Base-by-base conservation (phyloP, 2,329 filamentous ascomycete species). In the Aspergillaceae sp. region DNA sequence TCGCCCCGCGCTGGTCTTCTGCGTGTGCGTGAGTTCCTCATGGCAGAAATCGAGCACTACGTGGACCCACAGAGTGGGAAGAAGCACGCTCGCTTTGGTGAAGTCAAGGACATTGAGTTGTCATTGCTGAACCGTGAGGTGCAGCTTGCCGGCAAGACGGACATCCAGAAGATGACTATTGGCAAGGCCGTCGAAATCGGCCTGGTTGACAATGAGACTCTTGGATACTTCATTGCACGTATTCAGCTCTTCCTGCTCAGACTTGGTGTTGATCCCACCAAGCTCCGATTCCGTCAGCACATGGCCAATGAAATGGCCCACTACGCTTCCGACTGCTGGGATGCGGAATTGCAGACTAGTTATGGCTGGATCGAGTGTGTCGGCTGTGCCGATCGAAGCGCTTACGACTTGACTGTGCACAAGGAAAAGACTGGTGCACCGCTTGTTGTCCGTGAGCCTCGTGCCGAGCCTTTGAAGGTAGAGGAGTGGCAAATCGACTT, bases 31-130 rank as follows among this genome's bases (percentile, higher is more conserved):
- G 92, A 98, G 68, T 97, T 98, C 73, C 72, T 96, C 59, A 97
- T 98, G 92, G 92, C 91, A 27, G 92, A 98, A 72, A 95, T 98
- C 58, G 92, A 98, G 74, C 92, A 98, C 69, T 98, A 87, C 64
- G 92, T 98, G 56, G 92, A 98, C 61, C 92, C 92, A 7, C 77
- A 92, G 61, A 82, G 88, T 63, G 88, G 89, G 70, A 98, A 98
- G 81, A 94, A 92, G 73, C 92, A 98, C 67, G 72, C 78, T 44
- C 85, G 90, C 47, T 98, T 98, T 70, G 71, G 80, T 40, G 87
- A 95, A 60, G 83, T 98, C 48, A 83, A 87, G 62, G 75, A 94
- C 56, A 72, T 92, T 41, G 84, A 94, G 73, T 77, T 98, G 48
- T 80, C 84, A 45, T 80, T 98, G 28, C 79, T 98, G 41, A 85